Evolutionary conservation across 306 rosid genomes (phyloP).

Genomic region (Neltuma alba): DNA sequence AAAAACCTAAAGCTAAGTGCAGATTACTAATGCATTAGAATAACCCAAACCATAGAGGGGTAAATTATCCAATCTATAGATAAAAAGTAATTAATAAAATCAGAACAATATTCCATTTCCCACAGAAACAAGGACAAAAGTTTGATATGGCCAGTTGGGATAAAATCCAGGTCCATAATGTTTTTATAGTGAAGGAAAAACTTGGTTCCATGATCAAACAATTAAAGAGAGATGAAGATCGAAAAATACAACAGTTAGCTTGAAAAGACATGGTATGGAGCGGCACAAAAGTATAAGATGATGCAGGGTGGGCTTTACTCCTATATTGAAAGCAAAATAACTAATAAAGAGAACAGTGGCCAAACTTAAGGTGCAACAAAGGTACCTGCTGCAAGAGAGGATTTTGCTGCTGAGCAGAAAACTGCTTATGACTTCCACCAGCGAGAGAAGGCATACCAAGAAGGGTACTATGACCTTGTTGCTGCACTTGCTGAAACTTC

Average conservation of each 20-base stretch:
- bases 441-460: conserved; percentile 77
- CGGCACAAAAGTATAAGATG: neutral
- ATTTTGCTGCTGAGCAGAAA: conserved; percentile 81
- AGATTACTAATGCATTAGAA: neutral
- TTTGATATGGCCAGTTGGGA: neutral
- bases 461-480: conserved; percentile 81
- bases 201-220: neutral
- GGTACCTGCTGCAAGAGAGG: conserved; percentile 90
- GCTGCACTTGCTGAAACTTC: conserved; percentile 93
- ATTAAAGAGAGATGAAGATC: neutral
- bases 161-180: neutral
- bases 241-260: neutral
- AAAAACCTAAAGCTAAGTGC: neutral
- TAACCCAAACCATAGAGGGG: neutral
- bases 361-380: conserved; percentile 24
- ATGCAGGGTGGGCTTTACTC: neutral
- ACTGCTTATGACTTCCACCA: conserved; percentile 88
- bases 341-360: neutral
- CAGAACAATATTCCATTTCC: conserved; percentile 4
- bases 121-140: neutral
- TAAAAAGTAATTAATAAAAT: neutral
- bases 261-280: neutral
- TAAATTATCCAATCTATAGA: neutral
- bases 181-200: neutral
- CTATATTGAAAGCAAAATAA: neutral